Conservation (phyloP, 1,284 basidiomycete genomes). For the Ganoderma sinense region DNA sequence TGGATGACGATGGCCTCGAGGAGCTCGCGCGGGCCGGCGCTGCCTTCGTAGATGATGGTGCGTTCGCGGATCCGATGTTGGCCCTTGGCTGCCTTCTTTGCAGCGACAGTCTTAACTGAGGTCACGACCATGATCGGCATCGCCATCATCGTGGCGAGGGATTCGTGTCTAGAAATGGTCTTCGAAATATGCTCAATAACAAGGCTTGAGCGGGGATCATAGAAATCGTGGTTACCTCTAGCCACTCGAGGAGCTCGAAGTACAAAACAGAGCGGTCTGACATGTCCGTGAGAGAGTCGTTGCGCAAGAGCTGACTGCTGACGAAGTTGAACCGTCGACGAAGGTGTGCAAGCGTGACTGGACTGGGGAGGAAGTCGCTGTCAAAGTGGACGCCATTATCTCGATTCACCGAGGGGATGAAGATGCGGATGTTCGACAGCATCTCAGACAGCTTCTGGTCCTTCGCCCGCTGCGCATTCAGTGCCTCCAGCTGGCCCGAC, state of each 20-base stretch:
- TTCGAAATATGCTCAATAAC: constrained; percentile 36
- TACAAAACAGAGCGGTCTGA: constrained; percentile 87
- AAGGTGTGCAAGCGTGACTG: constrained; percentile 88
- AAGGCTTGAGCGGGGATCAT: neutral
- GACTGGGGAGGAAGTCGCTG: constrained; percentile 89
- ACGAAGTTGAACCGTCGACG: constrained; percentile 89
- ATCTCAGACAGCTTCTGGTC: constrained; percentile 77
- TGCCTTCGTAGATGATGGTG: constrained; percentile 87
- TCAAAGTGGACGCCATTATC: constrained; percentile 69
- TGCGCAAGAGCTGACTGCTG: constrained; percentile 83
- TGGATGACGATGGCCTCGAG: constrained; percentile 91
- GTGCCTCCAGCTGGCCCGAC: constrained; percentile 80
- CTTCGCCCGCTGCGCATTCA: constrained; percentile 71
- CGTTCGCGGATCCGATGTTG: constrained; percentile 71
- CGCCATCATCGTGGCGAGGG: constrained; percentile 91
- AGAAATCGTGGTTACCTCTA: constrained; percentile 68
- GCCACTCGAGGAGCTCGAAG: constrained; percentile 88
- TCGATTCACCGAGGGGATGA: constrained; percentile 81
- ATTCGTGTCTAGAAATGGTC: constrained; percentile 91
- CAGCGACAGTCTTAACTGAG: constrained; percentile 67
- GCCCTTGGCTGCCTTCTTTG: constrained; percentile 54
- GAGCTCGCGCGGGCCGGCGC: constrained; percentile 86
- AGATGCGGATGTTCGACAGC: constrained; percentile 74
- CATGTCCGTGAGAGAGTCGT: constrained; percentile 94
- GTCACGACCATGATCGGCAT: constrained; percentile 92